Conservation (phyloP, 148 eudicot species). For the Camellia granthamiana region DNA sequence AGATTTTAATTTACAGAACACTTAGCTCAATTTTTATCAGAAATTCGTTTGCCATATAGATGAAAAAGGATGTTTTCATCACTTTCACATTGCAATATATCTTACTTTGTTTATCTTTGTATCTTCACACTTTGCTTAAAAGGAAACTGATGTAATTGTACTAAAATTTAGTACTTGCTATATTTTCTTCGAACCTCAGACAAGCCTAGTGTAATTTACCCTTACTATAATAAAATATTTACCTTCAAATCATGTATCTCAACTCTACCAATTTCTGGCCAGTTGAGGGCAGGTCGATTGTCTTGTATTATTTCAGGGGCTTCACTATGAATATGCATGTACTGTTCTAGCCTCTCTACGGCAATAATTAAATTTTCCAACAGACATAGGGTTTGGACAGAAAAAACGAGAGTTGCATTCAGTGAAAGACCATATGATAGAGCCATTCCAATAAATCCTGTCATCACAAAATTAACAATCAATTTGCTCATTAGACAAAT, state of each 20-base stretch:
- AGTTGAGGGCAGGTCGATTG: constrained; percentile 59
- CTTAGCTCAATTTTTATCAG: too few relatives aligned
- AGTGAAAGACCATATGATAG: constrained; percentile 85
- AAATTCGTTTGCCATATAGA: too few relatives aligned
- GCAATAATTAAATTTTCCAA: constrained; percentile 66
- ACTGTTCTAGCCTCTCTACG: constrained; percentile 78
- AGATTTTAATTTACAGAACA: too few relatives aligned
- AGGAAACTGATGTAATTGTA: background rate
- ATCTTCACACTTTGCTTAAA: background rate
- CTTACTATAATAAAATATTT: background rate
- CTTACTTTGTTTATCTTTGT: too few relatives aligned
- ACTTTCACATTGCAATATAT: too few relatives aligned
- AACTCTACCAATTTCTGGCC: constrained; percentile 74
- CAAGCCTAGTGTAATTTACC: too few relatives aligned
- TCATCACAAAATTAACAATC: constrained; percentile 9
- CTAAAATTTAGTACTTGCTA: too few relatives aligned
- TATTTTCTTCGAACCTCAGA: too few relatives aligned
- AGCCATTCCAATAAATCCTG: constrained; percentile 89
- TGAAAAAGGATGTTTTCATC: too few relatives aligned
- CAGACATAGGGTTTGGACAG: constrained; percentile 69
- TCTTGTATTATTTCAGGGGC: constrained; percentile 65
- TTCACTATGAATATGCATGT: constrained; percentile 78
- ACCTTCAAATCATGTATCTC: constrained; percentile 75
- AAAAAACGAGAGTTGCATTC: constrained; percentile 50
- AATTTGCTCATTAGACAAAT: constrained; percentile 36